Conservation (phyloP, 83 land plant genomes). For the Picea abies region DNA sequence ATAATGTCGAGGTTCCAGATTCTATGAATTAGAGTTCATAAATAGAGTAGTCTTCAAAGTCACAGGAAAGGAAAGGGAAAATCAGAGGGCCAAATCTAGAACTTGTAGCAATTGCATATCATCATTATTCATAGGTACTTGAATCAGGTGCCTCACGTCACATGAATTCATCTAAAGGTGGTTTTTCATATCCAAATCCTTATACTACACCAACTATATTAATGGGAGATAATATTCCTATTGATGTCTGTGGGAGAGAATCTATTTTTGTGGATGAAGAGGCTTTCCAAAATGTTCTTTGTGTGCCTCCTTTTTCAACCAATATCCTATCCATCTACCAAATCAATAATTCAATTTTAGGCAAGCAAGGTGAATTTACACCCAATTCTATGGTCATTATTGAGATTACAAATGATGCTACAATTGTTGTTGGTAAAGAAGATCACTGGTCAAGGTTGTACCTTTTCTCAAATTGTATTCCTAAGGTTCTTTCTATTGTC, state of each 20-base stretch:
- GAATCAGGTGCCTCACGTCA: not conserved
- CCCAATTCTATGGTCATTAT: not conserved
- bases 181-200: too few species aligned
- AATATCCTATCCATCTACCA: not conserved
- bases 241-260: not conserved
- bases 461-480: too few species aligned
- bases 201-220: not conserved
- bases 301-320: too few species aligned
- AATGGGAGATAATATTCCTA: not conserved
- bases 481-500: too few species aligned
- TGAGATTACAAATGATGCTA: not conserved
- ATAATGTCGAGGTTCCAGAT: not conserved
- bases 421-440: not conserved
- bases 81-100: too few species aligned
- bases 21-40: not conserved
- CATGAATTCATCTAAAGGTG: not conserved
- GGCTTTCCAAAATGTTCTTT: not conserved
- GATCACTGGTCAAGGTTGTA: too few species aligned
- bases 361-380: not conserved
- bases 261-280: too few species aligned
- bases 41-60: not conserved
- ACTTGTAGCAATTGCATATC: not conserved
- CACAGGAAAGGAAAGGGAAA: not conserved
- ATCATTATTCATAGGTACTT: not conserved
- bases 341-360: not conserved